Conservation (phyloP, 1,139 yeast genomes). For the Suhomyces terraborum region DNA sequence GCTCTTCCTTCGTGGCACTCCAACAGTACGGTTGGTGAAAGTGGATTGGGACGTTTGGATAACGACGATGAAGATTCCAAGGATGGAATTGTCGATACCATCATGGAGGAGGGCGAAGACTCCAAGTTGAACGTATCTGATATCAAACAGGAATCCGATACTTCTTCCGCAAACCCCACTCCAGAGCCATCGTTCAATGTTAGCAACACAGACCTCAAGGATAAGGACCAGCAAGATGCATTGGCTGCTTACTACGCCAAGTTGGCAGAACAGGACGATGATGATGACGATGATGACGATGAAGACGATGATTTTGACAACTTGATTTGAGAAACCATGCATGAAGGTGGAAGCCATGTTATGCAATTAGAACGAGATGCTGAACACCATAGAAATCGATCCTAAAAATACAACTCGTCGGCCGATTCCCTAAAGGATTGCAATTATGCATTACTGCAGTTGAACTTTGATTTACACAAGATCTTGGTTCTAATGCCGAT, state of each 20-base stretch:
- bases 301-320: constrained; percentile 57
- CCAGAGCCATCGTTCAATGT: constrained; percentile 16
- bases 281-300: constrained; percentile 63
- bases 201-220: constrained; percentile 40
- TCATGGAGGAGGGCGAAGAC: constrained; percentile 11
- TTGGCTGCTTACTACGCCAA: constrained; percentile 79
- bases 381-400: too few relatives aligned
- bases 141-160: constrained; percentile 17
- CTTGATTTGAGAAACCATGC: constrained; percentile 23
- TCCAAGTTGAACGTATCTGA: constrained; percentile 3
- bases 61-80: constrained; percentile 35
- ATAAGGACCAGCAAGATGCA: constrained; percentile 72
- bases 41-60: constrained; percentile 52
- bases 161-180: constrained; percentile 8
- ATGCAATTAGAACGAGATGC: too few relatives aligned
- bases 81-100: constrained; percentile 23
- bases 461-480: too few relatives aligned
- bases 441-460: too few relatives aligned
- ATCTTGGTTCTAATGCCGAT: too few relatives aligned
- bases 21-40: constrained; percentile 78
- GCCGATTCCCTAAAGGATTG: too few relatives aligned
- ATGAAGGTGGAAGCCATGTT: too few relatives aligned
- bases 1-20: constrained; percentile 97
- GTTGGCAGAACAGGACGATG: constrained; percentile 62
- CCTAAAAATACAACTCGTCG: too few relatives aligned